Base-by-base conservation (phyloP, 2,329 filamentous ascomycete genomes). In the Stemphylium vesicarium region DNA sequence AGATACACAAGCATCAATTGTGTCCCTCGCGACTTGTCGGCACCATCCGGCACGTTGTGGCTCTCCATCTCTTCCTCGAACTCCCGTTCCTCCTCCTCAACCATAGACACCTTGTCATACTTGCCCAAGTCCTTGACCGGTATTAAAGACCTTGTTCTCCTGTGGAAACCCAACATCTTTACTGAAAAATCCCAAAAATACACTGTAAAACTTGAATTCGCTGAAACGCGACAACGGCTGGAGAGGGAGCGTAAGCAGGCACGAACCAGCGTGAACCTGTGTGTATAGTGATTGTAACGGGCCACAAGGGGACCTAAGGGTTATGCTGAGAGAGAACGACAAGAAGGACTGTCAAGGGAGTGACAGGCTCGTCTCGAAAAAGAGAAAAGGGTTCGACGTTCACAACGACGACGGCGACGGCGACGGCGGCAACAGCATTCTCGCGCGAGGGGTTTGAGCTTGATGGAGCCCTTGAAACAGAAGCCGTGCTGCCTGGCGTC, bases 1-100 rank as follows among this genome's bases (percentile, higher is more conserved):
- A 79, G 64, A 60, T 80, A 80, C 41, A 81, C 77, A 58, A 81
- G 69, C 48, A 67, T 69, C 60, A 80, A 54, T 56, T 80, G 76
- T 43, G 56, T 69, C 51, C 64, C 55, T 43, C 69, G 62, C 35
- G 63, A 65, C 62, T 61, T 69, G 49, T 60, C 53, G 20, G 59
- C 55, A 32, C 56, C 47, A 29, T 65, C 60, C 26, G 59, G 47
- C 24, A 46, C 57, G 33, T 55, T 40, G 22, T 69, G 63, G 29
- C 53, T 38, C 16, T 72, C 71, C 53, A 66, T 54, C 56, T 74
- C 69, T 47, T 72, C 68, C 46, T 71, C 69, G 40, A 62, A 60
- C 46, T 64, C 46, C 29, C 63, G 44, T 39, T 67, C 62, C 32
- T 73, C 67, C 16, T 58, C 65, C 38, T 73, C 69, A 16, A 61